phyloP scores from a whole-genome alignment of 2,329 filamentous ascomycete genomes.

The Sporothrix schenckii region DNA sequence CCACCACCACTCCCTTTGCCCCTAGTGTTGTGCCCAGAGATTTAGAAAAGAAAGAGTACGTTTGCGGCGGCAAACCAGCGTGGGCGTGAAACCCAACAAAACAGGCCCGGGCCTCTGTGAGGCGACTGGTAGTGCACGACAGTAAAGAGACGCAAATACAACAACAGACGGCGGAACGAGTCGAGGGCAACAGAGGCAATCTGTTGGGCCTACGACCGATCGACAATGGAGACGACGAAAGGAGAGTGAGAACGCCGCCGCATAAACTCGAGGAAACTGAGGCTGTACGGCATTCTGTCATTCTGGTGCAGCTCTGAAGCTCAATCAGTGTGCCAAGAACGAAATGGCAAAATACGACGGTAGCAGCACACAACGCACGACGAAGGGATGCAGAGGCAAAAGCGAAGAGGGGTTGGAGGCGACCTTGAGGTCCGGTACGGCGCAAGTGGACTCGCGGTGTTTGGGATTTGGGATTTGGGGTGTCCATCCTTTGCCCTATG shows the following conservation, averaged over 20 bases:
- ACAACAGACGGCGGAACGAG: not conserved
- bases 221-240: conserved; percentile 15
- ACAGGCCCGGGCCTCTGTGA: not conserved
- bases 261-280: too few relatives aligned
- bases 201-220: conserved; percentile 11
- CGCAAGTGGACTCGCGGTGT: not conserved
- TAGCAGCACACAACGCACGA: conserved; percentile 5
- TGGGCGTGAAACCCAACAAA: conserved; percentile 8
- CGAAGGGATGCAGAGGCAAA: conserved; percentile 3
- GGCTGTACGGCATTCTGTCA: too few relatives aligned
- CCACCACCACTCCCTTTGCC: conserved; percentile 15
- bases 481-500: not conserved
- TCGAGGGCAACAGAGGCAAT: conserved; percentile 5
- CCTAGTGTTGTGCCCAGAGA: conserved; percentile 9
- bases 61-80: conserved; percentile 13
- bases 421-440: not conserved
- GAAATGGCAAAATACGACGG: conserved; percentile 20
- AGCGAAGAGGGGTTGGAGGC: not conserved
- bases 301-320: not conserved
- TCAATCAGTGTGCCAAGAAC: not conserved
- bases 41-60: not conserved
- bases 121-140: not conserved
- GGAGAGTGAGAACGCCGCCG: not conserved
- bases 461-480: not conserved
- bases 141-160: not conserved